Conservation (phyloP, 257 asterid genomes). For the Paulownia fortunei region DNA sequence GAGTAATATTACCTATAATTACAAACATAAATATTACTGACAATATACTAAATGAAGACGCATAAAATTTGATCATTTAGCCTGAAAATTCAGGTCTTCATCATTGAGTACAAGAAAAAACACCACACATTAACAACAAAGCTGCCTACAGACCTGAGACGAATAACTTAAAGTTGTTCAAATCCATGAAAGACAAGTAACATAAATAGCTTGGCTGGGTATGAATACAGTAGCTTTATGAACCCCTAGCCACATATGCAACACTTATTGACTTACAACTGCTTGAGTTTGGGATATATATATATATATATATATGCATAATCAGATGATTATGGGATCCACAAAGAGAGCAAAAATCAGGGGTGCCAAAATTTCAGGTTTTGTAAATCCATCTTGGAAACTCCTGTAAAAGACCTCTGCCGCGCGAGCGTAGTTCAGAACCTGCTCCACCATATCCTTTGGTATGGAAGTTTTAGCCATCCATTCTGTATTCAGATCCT, state of each 20-base stretch:
- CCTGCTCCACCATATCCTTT: neutral
- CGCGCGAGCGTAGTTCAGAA: constrained; percentile 6
- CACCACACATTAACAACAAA: no score
- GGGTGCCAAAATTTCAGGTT: constrained; percentile 11
- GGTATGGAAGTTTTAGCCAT: neutral
- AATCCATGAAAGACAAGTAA: neutral
- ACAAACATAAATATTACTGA: no score
- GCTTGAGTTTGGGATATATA: neutral
- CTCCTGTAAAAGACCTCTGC: constrained; percentile 12
- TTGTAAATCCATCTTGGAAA: constrained; percentile 13
- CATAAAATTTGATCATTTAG: no score
- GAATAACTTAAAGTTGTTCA: no score
- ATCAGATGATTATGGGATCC: constrained; percentile 9
- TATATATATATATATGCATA: neutral
- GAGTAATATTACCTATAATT: no score
- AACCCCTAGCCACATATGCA: neutral
- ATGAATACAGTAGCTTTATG: neutral
- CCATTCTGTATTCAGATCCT: constrained; percentile 23
- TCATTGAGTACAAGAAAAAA: no score
- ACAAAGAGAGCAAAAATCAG: neutral
- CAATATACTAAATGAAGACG: no score
- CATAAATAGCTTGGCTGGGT: neutral
- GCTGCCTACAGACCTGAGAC: no score
- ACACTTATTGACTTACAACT: neutral
- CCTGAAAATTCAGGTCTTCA: no score